phyloP scores from a whole-genome alignment of 2,329 filamentous ascomycete genomes.

The Pseudocercospora eumusae region DNA sequence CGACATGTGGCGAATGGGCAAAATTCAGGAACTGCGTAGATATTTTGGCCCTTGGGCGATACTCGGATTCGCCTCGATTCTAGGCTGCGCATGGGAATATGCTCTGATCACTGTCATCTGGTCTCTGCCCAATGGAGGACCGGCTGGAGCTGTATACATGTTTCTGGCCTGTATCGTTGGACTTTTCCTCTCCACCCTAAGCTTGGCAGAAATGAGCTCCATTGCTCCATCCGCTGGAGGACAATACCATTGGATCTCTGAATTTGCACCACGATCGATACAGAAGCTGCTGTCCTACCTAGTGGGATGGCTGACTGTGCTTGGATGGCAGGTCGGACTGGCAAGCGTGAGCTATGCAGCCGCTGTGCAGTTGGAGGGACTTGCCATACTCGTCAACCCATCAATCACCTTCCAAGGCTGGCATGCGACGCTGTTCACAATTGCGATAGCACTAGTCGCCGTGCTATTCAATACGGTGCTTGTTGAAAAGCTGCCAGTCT shows the following conservation, averaged over 20 bases:
- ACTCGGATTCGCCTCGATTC: constrained; percentile 31
- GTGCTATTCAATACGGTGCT: constrained; percentile 32
- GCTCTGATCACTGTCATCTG: constrained; percentile 21
- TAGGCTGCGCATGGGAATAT: constrained; percentile 34
- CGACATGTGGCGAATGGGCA: constrained; percentile 30
- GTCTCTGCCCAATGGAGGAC: constrained; percentile 29
- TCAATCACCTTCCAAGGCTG: constrained; percentile 45
- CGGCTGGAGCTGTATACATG: constrained; percentile 29
- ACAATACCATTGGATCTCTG: constrained; percentile 38
- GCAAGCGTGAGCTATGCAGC: constrained; percentile 47
- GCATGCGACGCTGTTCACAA: constrained; percentile 48
- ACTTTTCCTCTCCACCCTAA: constrained; percentile 20
- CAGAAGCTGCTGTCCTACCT: constrained; percentile 47
- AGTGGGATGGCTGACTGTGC: constrained; percentile 43
- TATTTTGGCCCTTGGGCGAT: constrained; percentile 1
- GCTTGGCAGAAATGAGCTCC: constrained; percentile 27
- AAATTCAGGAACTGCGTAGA: constrained; percentile 22
- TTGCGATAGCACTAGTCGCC: constrained; percentile 26
- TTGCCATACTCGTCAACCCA: constrained; percentile 47
- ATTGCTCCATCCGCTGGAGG: constrained; percentile 43
- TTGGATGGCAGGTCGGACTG: constrained; percentile 43
- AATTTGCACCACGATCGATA: constrained; percentile 44
- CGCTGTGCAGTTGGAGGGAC: constrained; percentile 47
- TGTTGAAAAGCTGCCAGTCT: constrained; percentile 28
- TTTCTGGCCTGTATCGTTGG: constrained; percentile 23